phyloP scores from a whole-genome alignment of 345 rosid species.

The Hypericum perforatum region DNA sequence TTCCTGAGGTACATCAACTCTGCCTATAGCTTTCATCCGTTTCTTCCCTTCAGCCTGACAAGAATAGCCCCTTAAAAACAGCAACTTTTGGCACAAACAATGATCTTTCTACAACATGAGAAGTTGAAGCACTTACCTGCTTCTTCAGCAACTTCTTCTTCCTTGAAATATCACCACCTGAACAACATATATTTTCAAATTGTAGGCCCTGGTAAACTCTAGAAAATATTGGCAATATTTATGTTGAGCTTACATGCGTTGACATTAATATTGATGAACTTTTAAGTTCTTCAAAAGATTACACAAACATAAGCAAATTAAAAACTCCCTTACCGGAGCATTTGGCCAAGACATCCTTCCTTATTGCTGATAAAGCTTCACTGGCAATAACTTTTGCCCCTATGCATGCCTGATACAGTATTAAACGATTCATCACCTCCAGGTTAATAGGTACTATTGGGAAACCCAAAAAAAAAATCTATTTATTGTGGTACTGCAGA shows the following conservation, averaged over 20 bases:
- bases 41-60: conserved; percentile 93
- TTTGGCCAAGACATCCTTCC: conserved; percentile 97
- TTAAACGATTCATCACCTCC: too few species aligned
- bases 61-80: not conserved
- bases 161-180: conserved; percentile 93
- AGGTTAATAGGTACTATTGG: too few species aligned
- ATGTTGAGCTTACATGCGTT: too few species aligned
- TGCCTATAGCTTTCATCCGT: conserved; percentile 96
- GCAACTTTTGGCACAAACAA: too few species aligned
- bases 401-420: conserved; percentile 86
- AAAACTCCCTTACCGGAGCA: conserved; percentile 58
- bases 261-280: too few species aligned
- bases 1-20: conserved; percentile 97
- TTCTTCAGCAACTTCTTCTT: conserved; percentile 95
- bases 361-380: conserved; percentile 79
- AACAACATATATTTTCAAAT: too few species aligned
- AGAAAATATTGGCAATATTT: too few species aligned
- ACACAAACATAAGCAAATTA: too few species aligned
- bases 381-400: conserved; percentile 96
- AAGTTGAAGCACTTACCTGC: conserved; percentile 41
- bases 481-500: too few species aligned
- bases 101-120: not conserved
- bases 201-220: too few species aligned
- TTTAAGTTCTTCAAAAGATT: too few species aligned
- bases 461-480: too few species aligned